Base-by-base conservation (phyloP, 1,139 yeast genomes). In the Candida anutae region DNA sequence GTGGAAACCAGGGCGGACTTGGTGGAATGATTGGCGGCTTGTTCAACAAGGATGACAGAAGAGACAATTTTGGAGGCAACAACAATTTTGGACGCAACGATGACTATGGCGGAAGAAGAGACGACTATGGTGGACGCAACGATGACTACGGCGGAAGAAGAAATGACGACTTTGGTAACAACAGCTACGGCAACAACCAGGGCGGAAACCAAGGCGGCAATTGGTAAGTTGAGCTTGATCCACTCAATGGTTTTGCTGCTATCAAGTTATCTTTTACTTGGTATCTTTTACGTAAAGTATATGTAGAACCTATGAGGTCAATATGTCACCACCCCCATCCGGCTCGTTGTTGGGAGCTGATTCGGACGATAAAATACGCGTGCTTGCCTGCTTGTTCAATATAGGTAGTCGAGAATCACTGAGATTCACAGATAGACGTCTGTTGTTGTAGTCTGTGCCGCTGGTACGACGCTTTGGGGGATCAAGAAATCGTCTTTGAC, bases 371-470 rank as follows among this genome's bases (percentile, higher is more conserved):
- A 36, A 21, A 3, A 53, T 30, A 30, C 44, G 51, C 2, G 53
- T 45, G 34, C 62, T 56, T 10, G 65, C 66, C 29, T 43, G 53
- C 30, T 55, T 60, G 34, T 60, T 61, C 21, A 61, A 47, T 16
- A 60, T 38, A 3, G 62, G 62, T 15, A 46, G 37, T 30, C 44
- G 49, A 9, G 50, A 32, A 5, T 10, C 13, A 12, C n/a, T 21
- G 23, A 21, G n/a, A 8, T 8, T 8, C 6, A 42, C 34, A 10
- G 36, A 42, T 28, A 42, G 36, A 24, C 40, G 39, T 26, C 44
- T 43, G 24, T 43, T 46, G 16, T 14, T 23, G 21, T 30, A 30
- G 3, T 6, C 18, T 9, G 23, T 26, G 16, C 19, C 14, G 15
- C 15, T 26, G 6, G 22, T 16, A 12, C 20, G 15, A 17, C 16